Conservation (phyloP, 306 rosid species). For the Cucurbita argyrosperma region DNA sequence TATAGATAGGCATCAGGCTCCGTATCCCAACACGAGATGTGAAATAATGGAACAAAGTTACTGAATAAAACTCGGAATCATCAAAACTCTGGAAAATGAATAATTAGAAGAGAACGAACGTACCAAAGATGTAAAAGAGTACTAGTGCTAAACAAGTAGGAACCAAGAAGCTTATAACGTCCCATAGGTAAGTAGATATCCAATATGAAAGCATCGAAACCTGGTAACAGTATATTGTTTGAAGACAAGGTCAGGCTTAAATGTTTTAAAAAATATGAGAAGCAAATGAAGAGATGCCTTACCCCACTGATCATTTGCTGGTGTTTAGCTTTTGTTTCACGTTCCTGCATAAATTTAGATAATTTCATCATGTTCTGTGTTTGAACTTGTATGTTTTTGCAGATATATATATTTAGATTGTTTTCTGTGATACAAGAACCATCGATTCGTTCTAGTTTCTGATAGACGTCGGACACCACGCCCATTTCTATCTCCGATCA, state of each 20-base stretch:
- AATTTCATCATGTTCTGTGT: not conserved
- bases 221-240: constrained; percentile 24
- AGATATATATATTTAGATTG: too few species aligned
- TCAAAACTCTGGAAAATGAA: not conserved
- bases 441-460: too few species aligned
- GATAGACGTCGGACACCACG: too few species aligned
- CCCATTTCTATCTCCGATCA: too few species aligned
- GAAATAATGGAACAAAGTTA: not conserved
- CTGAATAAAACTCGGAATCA: not conserved
- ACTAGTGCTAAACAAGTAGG: constrained; percentile 64
- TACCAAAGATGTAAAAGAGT: constrained; percentile 79
- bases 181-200: constrained; percentile 81
- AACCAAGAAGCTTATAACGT: constrained; percentile 83
- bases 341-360: constrained; percentile 59
- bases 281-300: constrained; percentile 10
- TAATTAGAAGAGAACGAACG: constrained; percentile 7
- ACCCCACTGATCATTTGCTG: constrained; percentile 97
- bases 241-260: not conserved
- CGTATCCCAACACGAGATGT: not conserved
- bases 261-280: not conserved
- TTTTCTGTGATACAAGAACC: too few species aligned
- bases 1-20: too few species aligned
- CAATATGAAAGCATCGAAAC: constrained; percentile 83
- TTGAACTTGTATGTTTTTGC: too few species aligned
- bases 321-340: constrained; percentile 93